Base-by-base conservation (phyloP, 1,139 yeast species). In the Zygoascus meyerae region DNA sequence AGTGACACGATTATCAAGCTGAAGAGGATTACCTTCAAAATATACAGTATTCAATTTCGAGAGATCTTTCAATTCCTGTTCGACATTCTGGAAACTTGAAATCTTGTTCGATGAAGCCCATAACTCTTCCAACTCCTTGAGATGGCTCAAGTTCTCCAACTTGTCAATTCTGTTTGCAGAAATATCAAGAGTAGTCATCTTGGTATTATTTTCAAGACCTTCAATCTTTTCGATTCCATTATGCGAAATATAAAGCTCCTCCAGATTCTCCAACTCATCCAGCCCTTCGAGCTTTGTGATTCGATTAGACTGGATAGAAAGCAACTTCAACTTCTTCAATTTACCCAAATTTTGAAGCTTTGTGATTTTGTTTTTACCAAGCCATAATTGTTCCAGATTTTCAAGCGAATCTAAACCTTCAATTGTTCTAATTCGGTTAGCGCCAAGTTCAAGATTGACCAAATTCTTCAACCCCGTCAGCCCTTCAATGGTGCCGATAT, bases 11-110 rank as follows among this genome's bases (percentile, higher is more conserved):
- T 84, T 84, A 26, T 77, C 67, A 29, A 70, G 60, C 60, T 92
- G 97, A 12, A 94, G 64, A 1, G 97, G 97, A 58, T 90, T 92
- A n/a, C 94, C 92, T 67, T 94, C 98, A 55, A 94, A 79, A 62
- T 94, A 94, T 5, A 94, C 95, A 0, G 96, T 87, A 49, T 89
- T 95, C 48, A 94, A 71, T 5, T 75, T 73, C 1, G 79, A 77
- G 47, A 87, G 70, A 36, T 70, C 70, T 12, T 82, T 79, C 49
- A 92, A 72, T 61, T 86, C 81, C 35, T 73, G 65, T 40, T 79
- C 81, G 40, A 94, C 69, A 48, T 87, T 83, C 40, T 79, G 79
- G 63, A 86, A 90, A 39, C 77, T 71, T 30, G 78, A 75, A 28
- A 94, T 66, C 58, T 75, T 66, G 65, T 92, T 94, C 56, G 79